These are phyloP conservation scores for Trichoderma sp. DNA, from an alignment of 2,329 filamentous ascomycete species.

Conservation along the genomic window DNA sequence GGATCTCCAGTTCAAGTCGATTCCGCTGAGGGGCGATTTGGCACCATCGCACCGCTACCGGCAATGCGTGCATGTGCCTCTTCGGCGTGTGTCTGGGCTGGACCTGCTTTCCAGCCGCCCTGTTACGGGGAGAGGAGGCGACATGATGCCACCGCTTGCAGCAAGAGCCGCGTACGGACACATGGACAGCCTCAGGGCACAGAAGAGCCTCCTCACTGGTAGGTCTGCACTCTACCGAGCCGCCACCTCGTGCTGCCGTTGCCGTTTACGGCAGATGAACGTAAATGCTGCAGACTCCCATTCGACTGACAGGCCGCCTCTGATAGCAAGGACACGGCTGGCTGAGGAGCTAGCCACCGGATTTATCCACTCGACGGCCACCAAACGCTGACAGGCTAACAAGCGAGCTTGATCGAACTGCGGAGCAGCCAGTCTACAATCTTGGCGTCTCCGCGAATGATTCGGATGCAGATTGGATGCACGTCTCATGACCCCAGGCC, in stretches of 20 bases:
- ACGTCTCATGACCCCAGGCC: constrained; percentile 21
- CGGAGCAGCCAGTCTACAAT: background rate
- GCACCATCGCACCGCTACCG: background rate
- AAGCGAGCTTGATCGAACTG: background rate
- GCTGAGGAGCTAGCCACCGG: constrained; percentile 8
- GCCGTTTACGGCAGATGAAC: background rate
- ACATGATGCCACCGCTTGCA: too few relatives aligned
- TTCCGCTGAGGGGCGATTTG: background rate
- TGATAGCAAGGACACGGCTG: background rate
- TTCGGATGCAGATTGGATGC: constrained; percentile 17
- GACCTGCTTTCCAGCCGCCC: too few relatives aligned
- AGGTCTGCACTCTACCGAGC: background rate
- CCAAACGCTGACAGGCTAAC: background rate
- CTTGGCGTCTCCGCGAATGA: constrained; percentile 14
- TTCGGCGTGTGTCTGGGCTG: background rate
- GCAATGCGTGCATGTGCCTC: background rate
- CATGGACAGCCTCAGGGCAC: background rate
- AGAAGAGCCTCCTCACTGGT: background rate
- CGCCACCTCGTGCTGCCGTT: background rate
- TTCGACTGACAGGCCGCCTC: background rate
- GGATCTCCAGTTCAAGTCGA: background rate
- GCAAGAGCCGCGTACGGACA: background rate
- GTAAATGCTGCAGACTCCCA: background rate
- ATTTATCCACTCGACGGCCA: constrained; percentile 14
- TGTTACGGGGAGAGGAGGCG: too few relatives aligned